phyloP scores from a whole-genome alignment of 2,329 filamentous ascomycete species.

The Neopestalotiopsis rosae region DNA sequence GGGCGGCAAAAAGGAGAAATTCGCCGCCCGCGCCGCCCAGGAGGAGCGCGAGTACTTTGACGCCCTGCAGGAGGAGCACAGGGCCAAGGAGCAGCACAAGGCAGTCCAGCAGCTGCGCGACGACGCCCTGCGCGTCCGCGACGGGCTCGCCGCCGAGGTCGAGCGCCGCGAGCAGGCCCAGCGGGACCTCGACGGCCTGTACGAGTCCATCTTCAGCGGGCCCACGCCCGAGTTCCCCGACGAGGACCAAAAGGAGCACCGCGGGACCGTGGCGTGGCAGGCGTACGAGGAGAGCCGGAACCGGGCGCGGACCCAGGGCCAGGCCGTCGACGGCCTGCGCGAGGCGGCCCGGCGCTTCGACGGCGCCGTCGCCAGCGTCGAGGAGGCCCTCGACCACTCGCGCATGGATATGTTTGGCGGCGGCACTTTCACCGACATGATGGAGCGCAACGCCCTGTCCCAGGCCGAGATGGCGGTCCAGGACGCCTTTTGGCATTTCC shows the following conservation, averaged over 20 bases:
- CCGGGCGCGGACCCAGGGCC: slow-evolving; percentile 44
- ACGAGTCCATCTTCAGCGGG: slow-evolving; percentile 58
- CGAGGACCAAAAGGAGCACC: slow-evolving; percentile 54
- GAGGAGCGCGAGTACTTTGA: slow-evolving; percentile 62
- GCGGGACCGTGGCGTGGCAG: slow-evolving; percentile 38
- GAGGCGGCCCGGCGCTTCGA: slow-evolving; percentile 44
- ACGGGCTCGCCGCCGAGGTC: slow-evolving; percentile 42
- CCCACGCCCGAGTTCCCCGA: slow-evolving; percentile 57
- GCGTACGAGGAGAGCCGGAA: slow-evolving; percentile 43
- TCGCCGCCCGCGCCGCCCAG: slow-evolving; percentile 52
- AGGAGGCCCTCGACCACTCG: slow-evolving; percentile 47
- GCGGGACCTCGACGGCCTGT: slow-evolving; percentile 54
- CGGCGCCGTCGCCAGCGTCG: slow-evolving; percentile 42
- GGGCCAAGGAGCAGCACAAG: slow-evolving; percentile 48
- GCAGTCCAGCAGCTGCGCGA: slow-evolving; percentile 44
- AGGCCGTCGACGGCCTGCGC: slow-evolving; percentile 45
- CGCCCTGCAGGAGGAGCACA: slow-evolving; percentile 53
- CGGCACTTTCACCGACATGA: slow-evolving; percentile 53
- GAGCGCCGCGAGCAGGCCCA: slow-evolving; percentile 46
- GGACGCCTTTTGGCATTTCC: slow-evolving; percentile 45
- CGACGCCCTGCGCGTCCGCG: slow-evolving; percentile 42
- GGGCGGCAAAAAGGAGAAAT: slow-evolving; percentile 53
- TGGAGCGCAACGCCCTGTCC: slow-evolving; percentile 57
- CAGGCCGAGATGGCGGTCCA: slow-evolving; percentile 49
- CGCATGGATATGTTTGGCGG: slow-evolving; percentile 56